Conservation (phyloP, 2,329 filamentous ascomycete species). For the Claviceps sp. region DNA sequence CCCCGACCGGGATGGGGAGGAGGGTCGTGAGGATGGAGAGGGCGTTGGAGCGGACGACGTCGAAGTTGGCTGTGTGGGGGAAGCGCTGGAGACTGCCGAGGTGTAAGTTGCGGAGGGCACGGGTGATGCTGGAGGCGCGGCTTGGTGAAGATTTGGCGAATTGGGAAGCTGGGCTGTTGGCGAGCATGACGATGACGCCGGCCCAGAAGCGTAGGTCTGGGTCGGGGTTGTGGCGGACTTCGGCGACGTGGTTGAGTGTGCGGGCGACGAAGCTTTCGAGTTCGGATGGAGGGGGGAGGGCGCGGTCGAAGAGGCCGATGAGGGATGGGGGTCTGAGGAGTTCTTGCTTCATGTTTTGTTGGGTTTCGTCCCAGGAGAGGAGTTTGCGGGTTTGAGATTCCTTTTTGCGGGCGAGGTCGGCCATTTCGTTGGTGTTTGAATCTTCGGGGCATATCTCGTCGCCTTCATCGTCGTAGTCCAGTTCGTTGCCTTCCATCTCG, state of each 20-base stretch:
- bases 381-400: background rate
- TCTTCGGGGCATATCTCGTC: background rate
- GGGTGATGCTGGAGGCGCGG: conserved; percentile 3
- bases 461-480: background rate
- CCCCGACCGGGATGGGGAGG: conserved; percentile 6
- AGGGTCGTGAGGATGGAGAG: conserved; percentile 5
- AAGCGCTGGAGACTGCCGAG: conserved; percentile 4
- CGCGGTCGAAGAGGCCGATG: background rate
- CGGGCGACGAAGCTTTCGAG: conserved; percentile 3
- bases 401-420: background rate
- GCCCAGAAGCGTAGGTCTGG: conserved; percentile 1
- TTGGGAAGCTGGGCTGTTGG: conserved; percentile 1
- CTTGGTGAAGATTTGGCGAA: conserved; percentile 1
- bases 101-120: conserved; percentile 4
- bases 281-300: conserved; percentile 1
- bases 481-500: background rate
- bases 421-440: background rate
- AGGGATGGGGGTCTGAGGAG: conserved; percentile 3
- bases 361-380: conserved; percentile 1
- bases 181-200: conserved; percentile 3
- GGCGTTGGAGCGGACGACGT: conserved; percentile 6
- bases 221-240: background rate
- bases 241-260: background rate
- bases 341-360: conserved; percentile 2
- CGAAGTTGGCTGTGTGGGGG: conserved; percentile 7